Evolutionary conservation across 2,329 filamentous ascomycete species (phyloP), one percentile per base, ranked within the genome.

Genomic region (Myriosclerotinia curreyana): DNA sequence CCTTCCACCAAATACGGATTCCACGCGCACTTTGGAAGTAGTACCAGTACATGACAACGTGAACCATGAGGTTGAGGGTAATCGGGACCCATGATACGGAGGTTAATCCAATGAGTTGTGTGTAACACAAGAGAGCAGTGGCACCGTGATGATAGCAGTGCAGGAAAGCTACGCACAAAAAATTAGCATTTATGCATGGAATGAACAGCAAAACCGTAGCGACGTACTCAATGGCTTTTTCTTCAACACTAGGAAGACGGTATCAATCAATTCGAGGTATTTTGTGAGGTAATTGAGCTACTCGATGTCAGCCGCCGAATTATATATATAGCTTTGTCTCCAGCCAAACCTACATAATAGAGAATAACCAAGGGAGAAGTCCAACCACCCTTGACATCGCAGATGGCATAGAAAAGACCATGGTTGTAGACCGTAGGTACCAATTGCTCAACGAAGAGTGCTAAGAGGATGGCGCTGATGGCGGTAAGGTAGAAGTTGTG

Each of bases 41-140:
- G 87, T 98, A 98, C 93, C 93, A 97, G 88, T 98, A 98, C 94
- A 98, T 98, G 76, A 97, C 90, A 65, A 98, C 94, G 80, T 98
- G 94, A 63, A 98, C 94, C 69, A 86, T 86, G 75, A 98, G 81
- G 84, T 98, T 98, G 73, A 98, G 86, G 62, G 86, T 89, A 76
- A 98, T 98, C 68, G 89, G 88, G 64, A 96, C 91, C 94, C 94
- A 98, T 66, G 93, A 96, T 64, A 98, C 94, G 51, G 94, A 85
- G 53, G 94, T 98, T 75, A 91, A 86, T 71, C 94, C 94, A 74
- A 96, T 89, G 70, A 98, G 86, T 82, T 98, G 94, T 64, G 92
- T 96, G 83, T 96, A 98, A 89, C 94, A 97, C 73, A 98, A 90
- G 69, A 97, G 88, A 72, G 94, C 94, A 65, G 94, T 98, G 63